A percentile compares a stretch with the other conserved stretches of the same genome.
Evolutionary conservation across 139 green algal genomes (phyloP).

Genomic region (Tetraselmis chui): DNA sequence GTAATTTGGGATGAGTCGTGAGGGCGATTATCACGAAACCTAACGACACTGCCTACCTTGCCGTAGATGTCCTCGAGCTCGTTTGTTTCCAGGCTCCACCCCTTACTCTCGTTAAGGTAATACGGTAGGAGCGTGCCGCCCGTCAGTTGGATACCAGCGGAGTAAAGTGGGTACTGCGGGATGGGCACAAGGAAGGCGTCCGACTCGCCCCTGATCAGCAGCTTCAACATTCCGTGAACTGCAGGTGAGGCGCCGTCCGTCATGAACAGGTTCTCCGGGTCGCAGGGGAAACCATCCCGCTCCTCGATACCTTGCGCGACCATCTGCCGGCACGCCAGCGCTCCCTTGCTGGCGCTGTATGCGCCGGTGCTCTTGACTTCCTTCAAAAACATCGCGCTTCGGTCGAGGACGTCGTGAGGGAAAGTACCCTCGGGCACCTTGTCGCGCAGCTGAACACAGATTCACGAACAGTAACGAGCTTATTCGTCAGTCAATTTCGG

Average conservation of each 20-base stretch:
- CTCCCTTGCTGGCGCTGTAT: slow-evolving; percentile 78
- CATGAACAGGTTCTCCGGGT: slow-evolving; percentile 73
- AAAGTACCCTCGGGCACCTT: slow-evolving; percentile 34
- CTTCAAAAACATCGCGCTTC: slow-evolving; percentile 51
- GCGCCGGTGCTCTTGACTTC: slow-evolving; percentile 51
- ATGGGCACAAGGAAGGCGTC: slow-evolving; percentile 79
- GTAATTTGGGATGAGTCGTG: too few species aligned
- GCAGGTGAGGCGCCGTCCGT: slow-evolving; percentile 70
- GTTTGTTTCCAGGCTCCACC: slow-evolving; percentile 58
- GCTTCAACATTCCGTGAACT: slow-evolving; percentile 67
- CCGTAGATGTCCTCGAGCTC: not conserved
- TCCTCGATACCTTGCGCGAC: slow-evolving; percentile 59
- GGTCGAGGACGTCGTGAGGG: slow-evolving; percentile 68
- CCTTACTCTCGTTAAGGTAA: slow-evolving; percentile 71
- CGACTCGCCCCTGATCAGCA: slow-evolving; percentile 44
- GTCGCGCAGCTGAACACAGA: not conserved
- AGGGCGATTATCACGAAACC: too few species aligned
- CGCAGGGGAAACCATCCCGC: slow-evolving; percentile 58
- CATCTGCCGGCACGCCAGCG: slow-evolving; percentile 55
- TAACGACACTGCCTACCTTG: too few species aligned
- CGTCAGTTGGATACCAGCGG: slow-evolving; percentile 73
- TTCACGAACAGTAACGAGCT: too few species aligned
- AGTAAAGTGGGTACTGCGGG: slow-evolving; percentile 64
- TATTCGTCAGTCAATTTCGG: too few species aligned
- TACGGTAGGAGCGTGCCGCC: slow-evolving; percentile 84